Conservation (phyloP, 768 basidiomycete genomes). For the Termitomyces sp. region DNA sequence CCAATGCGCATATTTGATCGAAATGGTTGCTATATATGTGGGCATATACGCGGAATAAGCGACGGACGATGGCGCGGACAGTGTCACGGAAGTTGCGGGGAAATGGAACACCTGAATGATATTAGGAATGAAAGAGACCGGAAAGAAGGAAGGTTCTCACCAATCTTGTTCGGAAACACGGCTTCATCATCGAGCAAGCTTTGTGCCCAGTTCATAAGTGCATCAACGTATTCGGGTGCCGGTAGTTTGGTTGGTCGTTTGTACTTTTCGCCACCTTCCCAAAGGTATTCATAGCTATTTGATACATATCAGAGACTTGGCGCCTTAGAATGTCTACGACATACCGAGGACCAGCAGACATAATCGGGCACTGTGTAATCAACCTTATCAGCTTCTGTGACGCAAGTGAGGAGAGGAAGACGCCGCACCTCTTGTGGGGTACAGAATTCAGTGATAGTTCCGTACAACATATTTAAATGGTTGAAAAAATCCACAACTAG, state of each 20-base stretch:
- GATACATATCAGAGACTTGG: not conserved
- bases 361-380: constrained; percentile 75
- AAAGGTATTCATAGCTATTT: constrained; percentile 86
- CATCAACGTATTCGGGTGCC: constrained; percentile 95
- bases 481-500: constrained; percentile 99
- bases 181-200: constrained; percentile 86
- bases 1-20: constrained; percentile 96
- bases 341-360: constrained; percentile 93
- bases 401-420: not conserved
- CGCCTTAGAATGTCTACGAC: constrained; percentile 14
- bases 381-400: not conserved
- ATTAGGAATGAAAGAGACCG: not conserved
- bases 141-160: constrained; percentile 32
- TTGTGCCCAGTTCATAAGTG: constrained; percentile 99
- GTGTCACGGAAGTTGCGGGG: constrained; percentile 87
- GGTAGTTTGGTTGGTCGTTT: constrained; percentile 91
- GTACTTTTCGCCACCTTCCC: constrained; percentile 88
- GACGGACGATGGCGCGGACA: constrained; percentile 86
- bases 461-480: constrained; percentile 98
- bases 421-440: constrained; percentile 79
- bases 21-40: constrained; percentile 99
- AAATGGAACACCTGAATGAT: constrained; percentile 74
- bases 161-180: constrained; percentile 94
- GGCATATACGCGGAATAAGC: constrained; percentile 95
- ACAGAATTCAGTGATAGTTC: constrained; percentile 97